A percentile compares a stretch with the other conserved stretches of the same genome.
Evolutionary conservation across 192 early-diverging fungal genomes (phyloP).

Genomic region (Umbelopsis sp.): DNA sequence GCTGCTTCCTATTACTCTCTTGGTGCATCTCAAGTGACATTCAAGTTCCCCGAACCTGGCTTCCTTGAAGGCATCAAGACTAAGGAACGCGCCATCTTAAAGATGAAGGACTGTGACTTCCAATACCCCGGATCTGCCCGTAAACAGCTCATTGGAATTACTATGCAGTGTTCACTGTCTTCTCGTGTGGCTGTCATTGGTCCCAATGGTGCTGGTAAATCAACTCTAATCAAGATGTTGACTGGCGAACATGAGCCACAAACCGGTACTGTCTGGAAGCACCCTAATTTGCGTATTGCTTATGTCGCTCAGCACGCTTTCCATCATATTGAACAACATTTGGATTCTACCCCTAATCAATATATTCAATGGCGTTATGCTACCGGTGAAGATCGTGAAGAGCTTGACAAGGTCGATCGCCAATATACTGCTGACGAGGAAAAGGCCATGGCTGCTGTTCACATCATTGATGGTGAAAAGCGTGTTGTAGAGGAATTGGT

Average conservation of each 20-base stretch:
- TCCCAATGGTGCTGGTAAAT: constrained; percentile 76
- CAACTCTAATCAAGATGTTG: constrained; percentile 74
- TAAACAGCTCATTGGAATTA: constrained; percentile 62
- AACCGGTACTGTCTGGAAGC: constrained; percentile 77
- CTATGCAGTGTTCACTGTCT: constrained; percentile 67
- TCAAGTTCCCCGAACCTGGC: constrained; percentile 77
- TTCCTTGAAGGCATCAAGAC: constrained; percentile 76
- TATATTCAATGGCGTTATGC: constrained; percentile 88
- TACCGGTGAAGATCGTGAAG: constrained; percentile 78
- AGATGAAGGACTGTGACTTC: constrained; percentile 73
- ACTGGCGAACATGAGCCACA: constrained; percentile 78
- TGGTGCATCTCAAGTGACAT: constrained; percentile 62
- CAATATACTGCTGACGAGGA: constrained; percentile 69
- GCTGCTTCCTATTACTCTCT: constrained; percentile 81
- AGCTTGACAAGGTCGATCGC: constrained; percentile 71
- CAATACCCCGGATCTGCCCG: constrained; percentile 69
- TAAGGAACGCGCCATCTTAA: constrained; percentile 77
- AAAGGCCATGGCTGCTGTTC: constrained; percentile 58
- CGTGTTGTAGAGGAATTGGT: constrained; percentile 63
- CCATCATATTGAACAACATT: constrained; percentile 84
- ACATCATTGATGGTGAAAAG: constrained; percentile 62
- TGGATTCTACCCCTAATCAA: constrained; percentile 80
- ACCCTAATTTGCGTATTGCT: constrained; percentile 85
- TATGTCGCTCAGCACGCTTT: constrained; percentile 90
- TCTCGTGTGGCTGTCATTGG: constrained; percentile 83